Evolutionary conservation across 352 stramenopile species (phyloP).

Genomic region (Phytophthora hybrid): DNA sequence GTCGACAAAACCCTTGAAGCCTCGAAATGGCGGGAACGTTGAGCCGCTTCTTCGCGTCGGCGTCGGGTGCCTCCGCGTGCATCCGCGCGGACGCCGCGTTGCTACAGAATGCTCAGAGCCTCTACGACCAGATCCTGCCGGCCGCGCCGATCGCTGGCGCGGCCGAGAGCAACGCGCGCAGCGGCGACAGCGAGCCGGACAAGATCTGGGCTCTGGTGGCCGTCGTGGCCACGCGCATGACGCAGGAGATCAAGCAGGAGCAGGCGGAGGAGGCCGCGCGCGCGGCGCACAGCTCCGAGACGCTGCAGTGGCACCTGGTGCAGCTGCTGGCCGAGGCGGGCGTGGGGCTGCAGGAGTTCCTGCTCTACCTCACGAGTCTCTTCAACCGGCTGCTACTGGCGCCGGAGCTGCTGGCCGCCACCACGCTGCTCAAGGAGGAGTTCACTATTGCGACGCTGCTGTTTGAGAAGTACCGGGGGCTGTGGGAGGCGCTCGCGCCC

Average conservation of each 20-base stretch:
- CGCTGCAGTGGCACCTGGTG: constrained; percentile 43
- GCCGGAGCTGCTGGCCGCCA: constrained; percentile 72
- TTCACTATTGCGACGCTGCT: constrained; percentile 78
- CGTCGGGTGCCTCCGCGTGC: constrained; percentile 29
- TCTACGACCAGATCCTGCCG: constrained; percentile 56
- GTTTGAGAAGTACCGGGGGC: constrained; percentile 79
- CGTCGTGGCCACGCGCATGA: constrained; percentile 53
- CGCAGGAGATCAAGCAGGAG: constrained; percentile 50
- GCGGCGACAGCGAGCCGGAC: constrained; percentile 34
- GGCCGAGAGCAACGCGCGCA: constrained; percentile 35
- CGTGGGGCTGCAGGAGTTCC: constrained; percentile 69
- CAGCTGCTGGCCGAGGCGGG: constrained; percentile 56
- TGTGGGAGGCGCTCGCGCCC: constrained; percentile 60
- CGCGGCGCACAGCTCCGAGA: not conserved
- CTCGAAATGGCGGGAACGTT: constrained; percentile 54
- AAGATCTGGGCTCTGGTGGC: constrained; percentile 59
- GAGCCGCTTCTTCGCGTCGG: constrained; percentile 29
- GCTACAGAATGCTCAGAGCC: constrained; percentile 41
- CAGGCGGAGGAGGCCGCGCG: constrained; percentile 8
- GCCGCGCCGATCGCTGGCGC: constrained; percentile 16
- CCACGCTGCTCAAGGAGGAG: constrained; percentile 82
- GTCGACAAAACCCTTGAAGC: no score
- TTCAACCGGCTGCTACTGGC: constrained; percentile 84
- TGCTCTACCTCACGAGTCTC: constrained; percentile 78
- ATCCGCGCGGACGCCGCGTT: constrained; percentile 39